These are phyloP conservation scores for Pseudogymnoascus sp. DNA, from an alignment of 2,329 filamentous ascomycete genomes.

Conservation along the genomic window DNA sequence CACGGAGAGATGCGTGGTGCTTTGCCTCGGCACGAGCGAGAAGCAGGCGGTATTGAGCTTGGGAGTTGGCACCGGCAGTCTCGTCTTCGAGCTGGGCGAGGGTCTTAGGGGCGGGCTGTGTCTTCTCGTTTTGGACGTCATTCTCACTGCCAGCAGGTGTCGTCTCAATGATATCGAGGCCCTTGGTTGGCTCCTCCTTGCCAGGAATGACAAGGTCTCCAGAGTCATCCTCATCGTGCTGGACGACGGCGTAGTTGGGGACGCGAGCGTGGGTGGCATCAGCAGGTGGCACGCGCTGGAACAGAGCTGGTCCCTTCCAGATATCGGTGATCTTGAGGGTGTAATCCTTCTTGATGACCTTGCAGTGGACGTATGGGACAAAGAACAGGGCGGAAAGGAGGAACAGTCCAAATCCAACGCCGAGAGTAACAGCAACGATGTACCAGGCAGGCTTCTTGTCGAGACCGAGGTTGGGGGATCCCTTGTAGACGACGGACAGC, in stretches of 20 bases:
- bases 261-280: constrained; percentile 50
- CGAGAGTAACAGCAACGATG: constrained; percentile 59
- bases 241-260: constrained; percentile 71
- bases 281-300: constrained; percentile 48
- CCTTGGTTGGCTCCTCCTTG: constrained; percentile 30
- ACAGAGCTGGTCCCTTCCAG: constrained; percentile 56
- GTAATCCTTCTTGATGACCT: constrained; percentile 62
- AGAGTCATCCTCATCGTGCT: constrained; percentile 49
- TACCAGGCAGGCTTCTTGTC: constrained; percentile 61
- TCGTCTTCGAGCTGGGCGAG: neutral
- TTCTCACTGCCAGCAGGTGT: constrained; percentile 23
- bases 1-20: constrained; percentile 56
- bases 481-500: constrained; percentile 74
- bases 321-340: constrained; percentile 57
- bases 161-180: constrained; percentile 23
- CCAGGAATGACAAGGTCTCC: constrained; percentile 25
- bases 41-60: constrained; percentile 56
- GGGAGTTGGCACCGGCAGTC: constrained; percentile 24
- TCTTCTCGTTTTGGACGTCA: constrained; percentile 34
- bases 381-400: constrained; percentile 62
- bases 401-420: constrained; percentile 53
- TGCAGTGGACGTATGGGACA: constrained; percentile 60
- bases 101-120: constrained; percentile 40
- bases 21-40: constrained; percentile 48
- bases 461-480: constrained; percentile 60